phyloP scores from a whole-genome alignment of 805 yeast species.

The Kodamaea sagamina region DNA sequence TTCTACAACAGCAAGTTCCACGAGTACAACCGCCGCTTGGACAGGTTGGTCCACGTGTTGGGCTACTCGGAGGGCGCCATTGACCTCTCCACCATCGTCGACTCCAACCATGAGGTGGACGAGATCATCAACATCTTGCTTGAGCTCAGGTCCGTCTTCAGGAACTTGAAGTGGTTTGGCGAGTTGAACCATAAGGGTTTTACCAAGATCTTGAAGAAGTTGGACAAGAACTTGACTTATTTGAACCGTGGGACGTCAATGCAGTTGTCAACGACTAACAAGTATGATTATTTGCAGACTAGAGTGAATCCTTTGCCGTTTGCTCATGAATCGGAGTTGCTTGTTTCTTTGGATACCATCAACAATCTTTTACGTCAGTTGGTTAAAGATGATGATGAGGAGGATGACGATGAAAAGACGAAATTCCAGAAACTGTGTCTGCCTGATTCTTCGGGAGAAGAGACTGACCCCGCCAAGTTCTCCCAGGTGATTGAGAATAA shows the following conservation, averaged over 20 bases:
- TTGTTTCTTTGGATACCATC: conserved; percentile 52
- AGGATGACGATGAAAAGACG: conserved; percentile 6
- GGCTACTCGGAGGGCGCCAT: conserved; percentile 25
- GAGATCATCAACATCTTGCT: conserved; percentile 55
- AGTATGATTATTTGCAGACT: conserved; percentile 51
- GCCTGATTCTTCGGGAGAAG: conserved; percentile 7
- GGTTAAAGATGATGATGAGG: conserved; percentile 29
- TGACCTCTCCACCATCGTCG: conserved; percentile 24
- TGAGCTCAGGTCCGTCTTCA: conserved; percentile 71
- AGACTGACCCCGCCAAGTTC: conserved; percentile 8
- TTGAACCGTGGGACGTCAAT: conserved; percentile 25
- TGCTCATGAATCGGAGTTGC: conserved; percentile 67
- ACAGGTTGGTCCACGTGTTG: conserved; percentile 41
- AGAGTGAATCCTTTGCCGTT: conserved; percentile 75
- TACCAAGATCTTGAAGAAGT: conserved; percentile 81
- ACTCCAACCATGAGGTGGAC: conserved; percentile 42
- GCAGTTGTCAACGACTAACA: conserved; percentile 35
- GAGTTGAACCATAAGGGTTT: conserved; percentile 91
- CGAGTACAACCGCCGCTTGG: conserved; percentile 74
- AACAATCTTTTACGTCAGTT: conserved; percentile 54
- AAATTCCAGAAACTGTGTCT: conserved; percentile 1
- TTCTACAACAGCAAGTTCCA: conserved; percentile 72
- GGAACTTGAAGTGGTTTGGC: conserved; percentile 91
- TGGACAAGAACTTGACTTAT: conserved; percentile 69
- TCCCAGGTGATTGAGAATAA: conserved; percentile 4